Percentiles rank a stretch among this genome's conserved stretches.
These are phyloP conservation scores for Trichoderma sp. DNA, from an alignment of 2,329 filamentous ascomycete species.

Conservation along the genomic window DNA sequence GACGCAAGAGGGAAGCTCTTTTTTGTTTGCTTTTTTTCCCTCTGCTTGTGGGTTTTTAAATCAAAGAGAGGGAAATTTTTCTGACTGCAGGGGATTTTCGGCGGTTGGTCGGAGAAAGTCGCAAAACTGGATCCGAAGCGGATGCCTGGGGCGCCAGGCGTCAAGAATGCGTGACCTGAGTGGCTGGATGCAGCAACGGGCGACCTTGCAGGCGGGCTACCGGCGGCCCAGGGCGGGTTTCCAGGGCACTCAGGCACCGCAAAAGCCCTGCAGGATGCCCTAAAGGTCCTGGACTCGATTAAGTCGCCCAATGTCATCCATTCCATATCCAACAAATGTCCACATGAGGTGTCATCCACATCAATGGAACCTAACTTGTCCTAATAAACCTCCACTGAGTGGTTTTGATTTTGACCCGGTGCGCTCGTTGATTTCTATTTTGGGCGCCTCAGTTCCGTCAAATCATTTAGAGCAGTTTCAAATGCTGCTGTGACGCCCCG, in stretches of 20 bases:
- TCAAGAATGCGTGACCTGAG: slow-evolving; percentile 11
- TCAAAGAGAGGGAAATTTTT: slow-evolving; percentile 12
- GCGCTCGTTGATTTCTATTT: neutral
- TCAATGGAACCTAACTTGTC: neutral
- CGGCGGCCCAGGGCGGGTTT: slow-evolving; percentile 11
- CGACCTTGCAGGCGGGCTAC: neutral
- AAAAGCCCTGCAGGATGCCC: neutral
- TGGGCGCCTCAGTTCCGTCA: neutral
- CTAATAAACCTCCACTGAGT: neutral
- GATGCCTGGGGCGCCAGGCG: slow-evolving; percentile 34
- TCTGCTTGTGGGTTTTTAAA: neutral
- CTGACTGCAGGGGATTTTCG: neutral
- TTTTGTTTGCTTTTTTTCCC: neutral
- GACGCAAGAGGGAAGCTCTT: neutral
- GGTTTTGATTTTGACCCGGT: neutral
- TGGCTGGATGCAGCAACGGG: slow-evolving; percentile 5
- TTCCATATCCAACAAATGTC: neutral
- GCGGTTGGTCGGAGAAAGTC: slow-evolving; percentile 13
- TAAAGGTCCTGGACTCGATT: neutral
- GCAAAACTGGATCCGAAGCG: neutral
- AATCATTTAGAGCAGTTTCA: neutral
- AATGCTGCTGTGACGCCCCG: neutral
- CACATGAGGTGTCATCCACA: neutral
- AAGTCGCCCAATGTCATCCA: neutral
- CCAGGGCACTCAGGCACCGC: slow-evolving; percentile 9